A percentile compares a stretch with the other conserved stretches of the same genome.
These are phyloP conservation scores for Talaromyces islandicus DNA, from an alignment of 2,329 filamentous ascomycete species.

Conservation along the genomic window DNA sequence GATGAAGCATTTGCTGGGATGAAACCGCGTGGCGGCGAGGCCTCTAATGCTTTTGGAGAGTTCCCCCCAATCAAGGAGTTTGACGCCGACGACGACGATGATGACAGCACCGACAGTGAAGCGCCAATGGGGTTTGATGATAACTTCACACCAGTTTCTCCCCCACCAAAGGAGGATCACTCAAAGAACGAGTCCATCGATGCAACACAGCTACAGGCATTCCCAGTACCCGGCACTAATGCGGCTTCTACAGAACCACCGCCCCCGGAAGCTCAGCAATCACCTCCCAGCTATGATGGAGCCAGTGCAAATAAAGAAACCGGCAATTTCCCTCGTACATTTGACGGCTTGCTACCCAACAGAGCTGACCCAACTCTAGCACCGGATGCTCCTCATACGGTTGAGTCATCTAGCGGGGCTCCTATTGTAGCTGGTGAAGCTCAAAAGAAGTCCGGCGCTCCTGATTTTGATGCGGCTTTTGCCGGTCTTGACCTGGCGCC, in stretches of 20 bases:
- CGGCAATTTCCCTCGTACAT: constrained; percentile 30
- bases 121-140: constrained; percentile 71
- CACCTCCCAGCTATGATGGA: constrained; percentile 43
- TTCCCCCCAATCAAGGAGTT: constrained; percentile 93
- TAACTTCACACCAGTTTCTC: constrained; percentile 68
- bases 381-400: constrained; percentile 34
- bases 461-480: constrained; percentile 44
- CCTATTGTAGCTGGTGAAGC: constrained; percentile 32
- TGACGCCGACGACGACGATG: constrained; percentile 60
- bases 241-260: constrained; percentile 34
- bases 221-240: constrained; percentile 35
- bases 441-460: constrained; percentile 26
- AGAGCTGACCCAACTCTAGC: constrained; percentile 33
- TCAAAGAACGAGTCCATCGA: constrained; percentile 28
- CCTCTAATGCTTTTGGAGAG: constrained; percentile 49
- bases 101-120: constrained; percentile 69
- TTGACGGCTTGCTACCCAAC: constrained; percentile 34
- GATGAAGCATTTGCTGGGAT: constrained; percentile 42
- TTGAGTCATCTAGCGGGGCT: constrained; percentile 29
- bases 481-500: constrained; percentile 39
- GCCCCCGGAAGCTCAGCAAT: constrained; percentile 51
- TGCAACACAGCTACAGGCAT: constrained; percentile 31
- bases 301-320: constrained; percentile 18
- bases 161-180: constrained; percentile 24
- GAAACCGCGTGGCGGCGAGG: constrained; percentile 43